Evolutionary conservation across 768 basidiomycete species (phyloP), one percentile per base, ranked within the genome.

Genomic region (Naganishia randhawae): DNA sequence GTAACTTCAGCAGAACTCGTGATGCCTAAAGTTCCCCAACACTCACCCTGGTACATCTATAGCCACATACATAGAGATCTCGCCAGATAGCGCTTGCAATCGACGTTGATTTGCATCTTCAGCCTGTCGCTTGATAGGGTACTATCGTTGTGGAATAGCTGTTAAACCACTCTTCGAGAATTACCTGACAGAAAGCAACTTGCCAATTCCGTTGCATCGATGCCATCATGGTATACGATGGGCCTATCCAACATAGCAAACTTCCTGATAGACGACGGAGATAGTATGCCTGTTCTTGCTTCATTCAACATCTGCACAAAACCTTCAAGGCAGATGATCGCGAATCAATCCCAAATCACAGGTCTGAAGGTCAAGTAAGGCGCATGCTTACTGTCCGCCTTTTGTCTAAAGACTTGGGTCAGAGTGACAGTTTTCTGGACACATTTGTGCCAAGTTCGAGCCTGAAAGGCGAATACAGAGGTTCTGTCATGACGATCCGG

Each of bases 291-390:
- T 16, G 42, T 35, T 25, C 68, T 16, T 9, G 63, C 63, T 48
- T 69, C 68, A 33, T 63, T 69, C 17, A 69, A 31, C 68, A 69
- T 69, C 37, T 69, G 51, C 16, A 69, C 63, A 45, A 69, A 69
- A 11, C 52, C 68, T 69, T 19, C 16, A 37, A 35, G n/a, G 31
- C 31, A 32, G 17, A 22, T 14, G 14, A 17, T 35, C 3, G 25
- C 42, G 51, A 11, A 37, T 13, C 6, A 52, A 50, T 25, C 14
- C 25, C 6, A 4, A 13, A 27, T 17, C 2, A 37, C 14, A 29
- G 8, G 19, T 9, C 7, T n/a, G 16, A 3, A 42, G 22, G 22
- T 22, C 37, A 6, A 48, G 22, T 27, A 32, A 41, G n/a, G n/a
- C n/a, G n/a, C 19, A 33, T 16, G 55, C 68, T 51, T 19, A 69